Evolutionary conservation across 1,284 basidiomycete genomes (phyloP).

Genomic region (Ganoderma meredithae): DNA sequence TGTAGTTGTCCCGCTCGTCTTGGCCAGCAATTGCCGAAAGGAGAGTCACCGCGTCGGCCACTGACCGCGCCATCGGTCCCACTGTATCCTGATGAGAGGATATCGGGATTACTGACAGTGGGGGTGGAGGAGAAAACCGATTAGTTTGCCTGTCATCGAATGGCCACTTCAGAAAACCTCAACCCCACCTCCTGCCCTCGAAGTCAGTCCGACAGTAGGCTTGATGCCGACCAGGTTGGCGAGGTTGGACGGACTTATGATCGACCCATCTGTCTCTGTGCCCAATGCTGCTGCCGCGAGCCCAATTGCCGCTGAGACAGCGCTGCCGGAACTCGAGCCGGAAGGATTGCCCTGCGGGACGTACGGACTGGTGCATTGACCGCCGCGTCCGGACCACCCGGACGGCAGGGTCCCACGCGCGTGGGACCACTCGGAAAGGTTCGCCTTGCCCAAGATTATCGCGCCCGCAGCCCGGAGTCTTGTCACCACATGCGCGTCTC

Average conservation of each 20-base stretch:
- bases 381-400: conserved; percentile 72
- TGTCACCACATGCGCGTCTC: conserved; percentile 67
- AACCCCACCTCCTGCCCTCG: conserved; percentile 51
- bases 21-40: conserved; percentile 53
- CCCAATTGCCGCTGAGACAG: conserved; percentile 66
- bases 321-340: conserved; percentile 71
- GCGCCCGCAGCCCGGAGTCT: conserved; percentile 69
- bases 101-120: conserved; percentile 53
- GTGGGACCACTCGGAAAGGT: conserved; percentile 67
- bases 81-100: conserved; percentile 58
- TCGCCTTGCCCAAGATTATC: conserved; percentile 70
- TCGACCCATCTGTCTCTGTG: conserved; percentile 71
- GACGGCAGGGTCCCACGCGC: conserved; percentile 61
- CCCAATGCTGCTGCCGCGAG: conserved; percentile 66
- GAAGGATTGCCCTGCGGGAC: conserved; percentile 66
- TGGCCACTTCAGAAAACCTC: conserved; percentile 6
- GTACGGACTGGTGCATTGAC: conserved; percentile 67
- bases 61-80: conserved; percentile 55
- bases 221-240: conserved; percentile 59
- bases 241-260: conserved; percentile 51
- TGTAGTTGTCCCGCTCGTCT: conserved; percentile 54
- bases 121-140: conserved; percentile 27
- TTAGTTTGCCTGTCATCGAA: background rate
- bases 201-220: conserved; percentile 58
- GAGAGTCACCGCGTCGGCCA: conserved; percentile 53